Conservation (phyloP, 495 filamentous ascomycete genomes). For the Aspergillus baeticus region DNA sequence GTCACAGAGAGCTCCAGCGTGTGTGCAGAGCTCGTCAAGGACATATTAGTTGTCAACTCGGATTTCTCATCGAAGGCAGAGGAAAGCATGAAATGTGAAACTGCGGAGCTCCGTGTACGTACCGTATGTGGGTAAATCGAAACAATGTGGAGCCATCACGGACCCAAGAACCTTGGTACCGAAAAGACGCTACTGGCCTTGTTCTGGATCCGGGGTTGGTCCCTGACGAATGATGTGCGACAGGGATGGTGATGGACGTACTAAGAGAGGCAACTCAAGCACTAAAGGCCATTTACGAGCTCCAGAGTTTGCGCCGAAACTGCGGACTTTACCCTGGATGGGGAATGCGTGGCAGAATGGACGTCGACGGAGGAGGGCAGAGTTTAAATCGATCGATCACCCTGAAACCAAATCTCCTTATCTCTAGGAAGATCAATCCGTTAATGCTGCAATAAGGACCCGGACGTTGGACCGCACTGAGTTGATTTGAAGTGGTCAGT, state of each 20-base stretch:
- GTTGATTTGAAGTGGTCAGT: not conserved
- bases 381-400: conserved; percentile 2
- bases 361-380: no score
- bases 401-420: not conserved
- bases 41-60: no score
- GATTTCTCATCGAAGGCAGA: no score
- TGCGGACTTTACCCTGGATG: no score
- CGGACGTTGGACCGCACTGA: not conserved
- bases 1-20: no score
- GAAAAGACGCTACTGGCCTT: not conserved
- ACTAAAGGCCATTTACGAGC: not conserved
- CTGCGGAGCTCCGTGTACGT: not conserved
- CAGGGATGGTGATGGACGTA: not conserved
- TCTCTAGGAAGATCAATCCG: not conserved
- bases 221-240: not conserved
- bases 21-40: no score
- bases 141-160: not conserved
- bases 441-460: not conserved
- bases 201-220: conserved; percentile 2
- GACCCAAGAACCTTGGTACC: not conserved
- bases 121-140: not conserved
- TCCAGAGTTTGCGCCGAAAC: no score
- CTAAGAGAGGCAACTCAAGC: not conserved
- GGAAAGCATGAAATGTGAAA: not conserved
- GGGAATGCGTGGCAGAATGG: no score